Evolutionary conservation across 441 rosid genomes (phyloP), one percentile per base, ranked within the genome.

Genomic region (Adansonia grandidieri): DNA sequence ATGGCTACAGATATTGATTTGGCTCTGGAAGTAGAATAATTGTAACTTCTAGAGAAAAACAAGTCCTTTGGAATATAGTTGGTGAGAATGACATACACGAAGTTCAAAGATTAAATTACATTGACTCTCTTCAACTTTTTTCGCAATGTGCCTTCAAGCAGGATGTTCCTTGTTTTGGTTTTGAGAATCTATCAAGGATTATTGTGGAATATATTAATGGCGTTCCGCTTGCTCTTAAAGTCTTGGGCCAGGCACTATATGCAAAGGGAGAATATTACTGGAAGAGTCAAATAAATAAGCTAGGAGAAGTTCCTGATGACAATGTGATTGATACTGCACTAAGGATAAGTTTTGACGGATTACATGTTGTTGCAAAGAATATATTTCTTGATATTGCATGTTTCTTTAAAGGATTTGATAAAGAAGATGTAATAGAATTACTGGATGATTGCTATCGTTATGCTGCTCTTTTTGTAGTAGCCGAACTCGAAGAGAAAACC

Each of bases 371-470:
- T 79, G 79, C 85, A 74, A 82, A 88, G 86, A 68, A 78, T 6
- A 37, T 85, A 42, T 91, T 89, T 76, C 93, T 91, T 50, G 93
- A 89, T 51, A 74, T 88, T 78, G 88, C 92, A 8, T 89, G 92
- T 83, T 83, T 89, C 60, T 89, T 91, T 74, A 53, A 84, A 50
- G 22, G 48, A 2, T 84, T 83, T 67, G 78, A 40, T 0, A 85
- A 74, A 82, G 88, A 88, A 15, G 87, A 88, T 62, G 80, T 73
- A 0, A 71, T 80, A 0, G 80, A 90, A 9, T 9, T 89, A 32
- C 80, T 90, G 44, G 84, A 82, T 19, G 89, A 88, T 17, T 87
- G 88, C 80, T 86, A 84, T 70, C 78, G 82, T 67, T 77, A 82
- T 24, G 75, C 71, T 0, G 82, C 83, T 6, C 87, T 84, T 79